These are phyloP conservation scores for Paulownia fortunei DNA, from an alignment of 257 asterid genomes.

Conservation along the genomic window DNA sequence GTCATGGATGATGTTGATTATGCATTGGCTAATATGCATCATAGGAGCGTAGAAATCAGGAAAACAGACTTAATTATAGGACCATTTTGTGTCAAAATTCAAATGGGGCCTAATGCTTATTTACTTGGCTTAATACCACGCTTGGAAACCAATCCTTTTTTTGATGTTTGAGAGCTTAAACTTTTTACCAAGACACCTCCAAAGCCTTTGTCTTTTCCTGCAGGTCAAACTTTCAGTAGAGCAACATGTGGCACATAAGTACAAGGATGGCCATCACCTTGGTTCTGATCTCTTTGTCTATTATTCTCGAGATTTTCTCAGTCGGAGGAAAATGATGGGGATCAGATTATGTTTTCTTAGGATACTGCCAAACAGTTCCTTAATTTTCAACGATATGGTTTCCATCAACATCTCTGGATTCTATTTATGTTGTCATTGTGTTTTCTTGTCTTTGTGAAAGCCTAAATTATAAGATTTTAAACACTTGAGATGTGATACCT, in stretches of 20 bases:
- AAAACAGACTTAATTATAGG: background rate
- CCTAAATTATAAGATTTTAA: background rate
- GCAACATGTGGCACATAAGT: background rate
- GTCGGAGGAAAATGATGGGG: background rate
- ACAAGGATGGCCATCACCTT: background rate
- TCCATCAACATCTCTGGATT: background rate
- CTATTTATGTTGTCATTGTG: background rate
- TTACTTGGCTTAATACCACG: background rate
- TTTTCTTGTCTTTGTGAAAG: background rate
- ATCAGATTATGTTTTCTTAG: background rate
- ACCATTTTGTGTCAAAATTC: background rate
- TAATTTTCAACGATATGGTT: background rate
- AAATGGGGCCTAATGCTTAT: constrained; percentile 7
- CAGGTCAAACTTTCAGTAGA: background rate
- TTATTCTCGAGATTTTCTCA: background rate
- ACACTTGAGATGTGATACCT: background rate
- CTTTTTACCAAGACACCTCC: background rate
- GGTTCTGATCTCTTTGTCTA: background rate
- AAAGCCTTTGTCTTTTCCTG: background rate
- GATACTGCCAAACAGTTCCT: background rate
- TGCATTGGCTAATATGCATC: background rate
- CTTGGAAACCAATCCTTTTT: background rate
- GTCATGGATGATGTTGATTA: background rate
- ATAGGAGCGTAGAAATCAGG: background rate
- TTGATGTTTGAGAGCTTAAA: background rate